phyloP scores from a whole-genome alignment of 2,329 filamentous ascomycete species.

The Diplodia sapinea region DNA sequence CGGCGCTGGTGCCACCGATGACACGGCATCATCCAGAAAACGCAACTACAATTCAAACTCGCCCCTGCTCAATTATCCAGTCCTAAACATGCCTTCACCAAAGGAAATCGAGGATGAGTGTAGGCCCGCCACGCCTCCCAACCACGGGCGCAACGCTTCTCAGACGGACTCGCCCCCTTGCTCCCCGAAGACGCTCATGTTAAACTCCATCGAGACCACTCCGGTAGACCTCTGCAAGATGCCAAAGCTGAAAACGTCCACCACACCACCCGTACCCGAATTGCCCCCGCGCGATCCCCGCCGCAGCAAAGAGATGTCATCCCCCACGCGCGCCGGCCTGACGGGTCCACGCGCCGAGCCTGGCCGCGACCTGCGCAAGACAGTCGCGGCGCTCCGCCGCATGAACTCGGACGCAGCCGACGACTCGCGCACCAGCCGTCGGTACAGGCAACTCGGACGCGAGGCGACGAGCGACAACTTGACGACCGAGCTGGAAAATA shows the following conservation, averaged over 20 bases:
- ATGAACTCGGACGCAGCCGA: slow-evolving; percentile 45
- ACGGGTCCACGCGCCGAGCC: slow-evolving; percentile 41
- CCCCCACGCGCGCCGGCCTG: slow-evolving; percentile 19
- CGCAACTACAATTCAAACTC: slow-evolving; percentile 36
- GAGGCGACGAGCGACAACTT: slow-evolving; percentile 36
- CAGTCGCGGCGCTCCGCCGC: slow-evolving; percentile 43
- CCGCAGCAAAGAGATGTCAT: background rate
- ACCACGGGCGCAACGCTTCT: background rate
- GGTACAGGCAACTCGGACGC: slow-evolving; percentile 50
- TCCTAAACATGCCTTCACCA: background rate
- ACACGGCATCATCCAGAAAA: background rate
- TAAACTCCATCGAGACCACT: slow-evolving; percentile 29
- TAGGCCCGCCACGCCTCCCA: background rate
- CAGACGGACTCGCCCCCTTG: slow-evolving; percentile 39
- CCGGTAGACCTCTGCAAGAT: background rate
- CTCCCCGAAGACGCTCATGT: slow-evolving; percentile 46
- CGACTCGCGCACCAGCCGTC: slow-evolving; percentile 34
- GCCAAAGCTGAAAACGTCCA: background rate
- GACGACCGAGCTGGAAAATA: background rate
- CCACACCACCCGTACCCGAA: slow-evolving; percentile 36
- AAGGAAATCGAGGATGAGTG: background rate
- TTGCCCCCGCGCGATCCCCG: slow-evolving; percentile 36
- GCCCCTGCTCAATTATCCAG: slow-evolving; percentile 34
- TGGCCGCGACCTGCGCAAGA: slow-evolving; percentile 42
- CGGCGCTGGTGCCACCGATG: background rate